Evolutionary conservation across 495 filamentous ascomycete genomes (phyloP), one percentile per base, ranked within the genome.

Genomic region (Tuber aestivum): DNA sequence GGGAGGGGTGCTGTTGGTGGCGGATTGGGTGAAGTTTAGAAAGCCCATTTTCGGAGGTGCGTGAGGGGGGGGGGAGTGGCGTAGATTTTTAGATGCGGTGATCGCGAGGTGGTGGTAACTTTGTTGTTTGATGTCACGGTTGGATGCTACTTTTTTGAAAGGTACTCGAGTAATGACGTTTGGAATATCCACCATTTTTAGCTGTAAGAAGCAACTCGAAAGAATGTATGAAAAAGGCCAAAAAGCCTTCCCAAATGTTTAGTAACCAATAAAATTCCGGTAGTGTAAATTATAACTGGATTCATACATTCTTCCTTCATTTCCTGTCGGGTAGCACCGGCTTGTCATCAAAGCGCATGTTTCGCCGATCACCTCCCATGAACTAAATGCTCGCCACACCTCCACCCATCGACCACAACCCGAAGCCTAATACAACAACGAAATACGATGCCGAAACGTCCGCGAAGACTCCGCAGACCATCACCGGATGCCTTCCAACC

Each of bases 1-100:
- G 82, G 88, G 89, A 76, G 90, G 89, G 72, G 88, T 86, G n/a
- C 23, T 86, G n/a, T 8, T 86, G 61, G 85, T 75, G 42, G 80
- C 14, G 23, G 78, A 37, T 37, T 75, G 84, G 79, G 83, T 65
- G 85, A 86, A 84, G 74, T 61, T 71, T 70, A 42, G 41, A 32
- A 77, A 56, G 69, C 82, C 82, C 82, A 83, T 83, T 73, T 56
- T 41, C 61, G 72, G 69, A 74, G 42, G 32, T 77, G 56, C 27
- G 61, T 41, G 69, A 35, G 42, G 50, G 71, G 40, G 12, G n/a
- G 68, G 20, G 40, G 35, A 56, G 61, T 41, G 16, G 38, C n/a
- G 69, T 38, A 40, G 20, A 71, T 69, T 18, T 70, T 44, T 27
- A 72, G 70, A 40, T 35, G 70, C 44, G n/a, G 61, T 27, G 35